A percentile compares a stretch with the other conserved stretches of the same genome.
Evolutionary conservation across 257 asterid species (phyloP).

Genomic region (Solanum sparsipilum): DNA sequence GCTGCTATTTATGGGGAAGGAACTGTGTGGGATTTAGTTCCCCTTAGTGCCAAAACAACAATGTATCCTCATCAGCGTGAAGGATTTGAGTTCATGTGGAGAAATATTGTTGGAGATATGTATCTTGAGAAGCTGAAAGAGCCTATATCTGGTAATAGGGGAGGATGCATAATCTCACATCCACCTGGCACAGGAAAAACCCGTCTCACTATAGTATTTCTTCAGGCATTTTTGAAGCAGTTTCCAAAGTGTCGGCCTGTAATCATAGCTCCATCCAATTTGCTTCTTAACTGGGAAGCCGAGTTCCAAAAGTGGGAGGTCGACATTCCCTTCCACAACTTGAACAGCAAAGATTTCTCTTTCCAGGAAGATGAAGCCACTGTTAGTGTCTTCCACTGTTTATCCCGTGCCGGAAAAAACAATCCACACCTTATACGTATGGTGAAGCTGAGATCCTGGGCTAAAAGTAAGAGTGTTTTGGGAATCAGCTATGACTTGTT

Average conservation of each 20-base stretch:
- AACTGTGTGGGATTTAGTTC: conserved; percentile 51
- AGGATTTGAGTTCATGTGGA: conserved; percentile 67
- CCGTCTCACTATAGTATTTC: conserved; percentile 51
- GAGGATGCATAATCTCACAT: conserved; percentile 79
- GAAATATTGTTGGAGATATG: conserved; percentile 51
- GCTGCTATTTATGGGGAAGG: conserved; percentile 7
- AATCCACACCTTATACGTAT: conserved; percentile 10
- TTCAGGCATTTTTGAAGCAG: conserved; percentile 42
- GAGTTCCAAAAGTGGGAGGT: conserved; percentile 52
- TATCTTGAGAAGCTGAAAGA: conserved; percentile 25
- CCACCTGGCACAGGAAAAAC: conserved; percentile 93
- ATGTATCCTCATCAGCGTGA: conserved; percentile 63
- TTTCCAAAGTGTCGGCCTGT: conserved; percentile 51
- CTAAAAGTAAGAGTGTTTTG: conserved; percentile 32
- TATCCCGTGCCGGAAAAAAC: conserved; percentile 1
- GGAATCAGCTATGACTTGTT: conserved; percentile 51
- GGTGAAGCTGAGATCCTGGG: conserved; percentile 49
- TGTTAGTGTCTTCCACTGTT: neutral
- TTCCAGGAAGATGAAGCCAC: conserved; percentile 17
- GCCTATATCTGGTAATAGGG: conserved; percentile 20
- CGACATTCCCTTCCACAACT: conserved; percentile 43
- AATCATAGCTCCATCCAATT: conserved; percentile 60
- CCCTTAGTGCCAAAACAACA: conserved; percentile 10
- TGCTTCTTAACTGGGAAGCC: conserved; percentile 67
- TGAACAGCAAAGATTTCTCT: conserved; percentile 32